Evolutionary conservation across 139 green algal species (phyloP).

Genomic region (Pycnococcus provasolii): DNA sequence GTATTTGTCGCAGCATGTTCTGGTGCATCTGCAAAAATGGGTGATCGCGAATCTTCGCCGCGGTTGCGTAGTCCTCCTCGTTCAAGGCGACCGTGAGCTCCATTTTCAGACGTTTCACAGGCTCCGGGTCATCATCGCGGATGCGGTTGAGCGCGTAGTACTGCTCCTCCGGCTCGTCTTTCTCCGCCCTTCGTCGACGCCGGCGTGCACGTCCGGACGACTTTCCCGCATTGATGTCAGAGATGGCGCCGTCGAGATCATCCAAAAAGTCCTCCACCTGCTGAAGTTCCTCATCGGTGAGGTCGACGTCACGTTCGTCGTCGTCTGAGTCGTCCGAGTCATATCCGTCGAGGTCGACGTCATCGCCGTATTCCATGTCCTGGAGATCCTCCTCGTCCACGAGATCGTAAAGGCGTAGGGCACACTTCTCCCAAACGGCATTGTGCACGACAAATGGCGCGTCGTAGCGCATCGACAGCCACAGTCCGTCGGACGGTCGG

Average conservation of each 20-base stretch:
- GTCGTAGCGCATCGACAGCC: constrained; percentile 8
- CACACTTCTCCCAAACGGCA: constrained; percentile 5
- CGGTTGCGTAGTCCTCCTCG: constrained; percentile 33
- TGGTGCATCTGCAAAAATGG: constrained; percentile 26
- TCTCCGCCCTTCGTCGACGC: too few relatives aligned
- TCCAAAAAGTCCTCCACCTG: background rate
- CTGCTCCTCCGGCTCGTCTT: background rate
- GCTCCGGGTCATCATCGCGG: constrained; percentile 16
- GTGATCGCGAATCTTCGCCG: constrained; percentile 29
- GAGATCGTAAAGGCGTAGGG: background rate
- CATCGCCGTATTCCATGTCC: background rate
- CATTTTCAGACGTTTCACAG: constrained; percentile 32
- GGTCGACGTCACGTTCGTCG: too few relatives aligned
- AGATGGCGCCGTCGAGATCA: background rate
- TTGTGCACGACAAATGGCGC: constrained; percentile 12
- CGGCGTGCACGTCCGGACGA: too few relatives aligned
- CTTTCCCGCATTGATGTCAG: background rate
- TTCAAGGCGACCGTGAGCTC: constrained; percentile 27
- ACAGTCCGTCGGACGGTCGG: constrained; percentile 15
- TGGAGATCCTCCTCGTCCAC: background rate
- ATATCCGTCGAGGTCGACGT: background rate
- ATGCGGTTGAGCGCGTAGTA: background rate
- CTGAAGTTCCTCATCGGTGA: background rate
- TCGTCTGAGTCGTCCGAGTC: too few relatives aligned
- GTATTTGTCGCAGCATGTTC: too few relatives aligned